Evolutionary conservation across 495 filamentous ascomycete species (phyloP), one percentile per base, ranked within the genome.

Genomic region (Penicillium paradoxum): DNA sequence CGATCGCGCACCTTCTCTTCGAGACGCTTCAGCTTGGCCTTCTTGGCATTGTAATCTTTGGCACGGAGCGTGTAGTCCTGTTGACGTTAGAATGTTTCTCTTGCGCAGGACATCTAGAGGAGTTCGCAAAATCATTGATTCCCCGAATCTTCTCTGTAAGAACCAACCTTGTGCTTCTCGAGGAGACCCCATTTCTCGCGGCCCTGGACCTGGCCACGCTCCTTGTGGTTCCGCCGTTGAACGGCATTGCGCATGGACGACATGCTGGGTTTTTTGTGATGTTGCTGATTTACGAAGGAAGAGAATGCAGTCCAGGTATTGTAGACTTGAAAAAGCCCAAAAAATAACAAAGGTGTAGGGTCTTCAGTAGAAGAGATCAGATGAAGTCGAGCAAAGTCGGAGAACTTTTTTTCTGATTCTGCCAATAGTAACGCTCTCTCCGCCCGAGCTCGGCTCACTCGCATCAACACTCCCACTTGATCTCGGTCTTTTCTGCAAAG

Each of bases 1-100:
- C 89, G 85, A 37, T 93, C 83, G 50, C 81, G 77, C 19, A 86
- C 92, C 72, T 96, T 96, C 54, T 85, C 78, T 57, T 84, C 79
- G 15, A 98, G 83, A 2, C 81, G 78, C 65, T 87, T 85, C 38
- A 97, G 76, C 25, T 85, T 83, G n/a, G 74, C 73, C 66, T 95
- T 87, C 67, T 98, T 97, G 59, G 71, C 72, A 64, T 89, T 90
- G 81, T 87, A 90, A 76, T 97, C 91, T 67, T 82, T 81, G 3
- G 93, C 88, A 50, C 93, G 90, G 55, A 91, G 85, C 38, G 86
- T 85, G 78, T 97, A 98, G 76, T 98, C 93, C 83, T 89, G 51
- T 56, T 56, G 9, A 49, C 22, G 29, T 51, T 51, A 51, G 39
- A 4, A n/a, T 38, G 24, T 69, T 59, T 65, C 51, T 46, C 47